A percentile compares a stretch with the other conserved stretches of the same genome.
These are phyloP conservation scores for Cryptococcus depauperatus DNA, from an alignment of 1,284 basidiomycete genomes.

Conservation along the genomic window DNA sequence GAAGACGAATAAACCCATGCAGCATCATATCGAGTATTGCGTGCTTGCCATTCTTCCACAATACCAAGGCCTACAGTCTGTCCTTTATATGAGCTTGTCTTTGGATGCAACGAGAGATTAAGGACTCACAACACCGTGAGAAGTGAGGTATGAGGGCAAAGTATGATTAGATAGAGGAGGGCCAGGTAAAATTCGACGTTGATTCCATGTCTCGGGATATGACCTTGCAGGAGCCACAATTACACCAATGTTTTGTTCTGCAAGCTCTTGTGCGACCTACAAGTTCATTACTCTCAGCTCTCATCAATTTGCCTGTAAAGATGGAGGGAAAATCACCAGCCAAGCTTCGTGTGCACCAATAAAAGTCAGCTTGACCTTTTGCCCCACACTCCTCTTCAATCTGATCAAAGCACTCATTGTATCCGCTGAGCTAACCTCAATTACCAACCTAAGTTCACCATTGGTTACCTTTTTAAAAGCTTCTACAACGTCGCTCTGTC, in stretches of 20 bases:
- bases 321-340: constrained; percentile 23
- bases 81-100: too few species aligned
- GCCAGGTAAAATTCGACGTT: constrained; percentile 60
- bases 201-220: constrained; percentile 62
- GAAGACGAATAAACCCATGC: constrained; percentile 54
- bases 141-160: constrained; percentile 56
- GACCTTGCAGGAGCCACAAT: constrained; percentile 58
- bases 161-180: constrained; percentile 64
- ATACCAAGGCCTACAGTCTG: constrained; percentile 62
- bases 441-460: constrained; percentile 58
- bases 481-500: constrained; percentile 47
- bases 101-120: background rate
- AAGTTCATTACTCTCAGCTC: constrained; percentile 1
- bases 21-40: constrained; percentile 62
- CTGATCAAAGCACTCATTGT: constrained; percentile 64
- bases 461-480: constrained; percentile 55
- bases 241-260: constrained; percentile 60
- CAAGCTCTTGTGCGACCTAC: constrained; percentile 61
- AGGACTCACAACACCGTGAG: constrained; percentile 52
- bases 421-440: constrained; percentile 63
- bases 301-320: background rate
- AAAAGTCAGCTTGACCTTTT: constrained; percentile 48
- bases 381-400: constrained; percentile 64
- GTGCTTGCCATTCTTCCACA: constrained; percentile 54
- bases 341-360: constrained; percentile 63